These are phyloP conservation scores for Batrachochytrium dendrobatidis DNA, from an alignment of 371 early-diverging fungal genomes.

Conservation along the genomic window DNA sequence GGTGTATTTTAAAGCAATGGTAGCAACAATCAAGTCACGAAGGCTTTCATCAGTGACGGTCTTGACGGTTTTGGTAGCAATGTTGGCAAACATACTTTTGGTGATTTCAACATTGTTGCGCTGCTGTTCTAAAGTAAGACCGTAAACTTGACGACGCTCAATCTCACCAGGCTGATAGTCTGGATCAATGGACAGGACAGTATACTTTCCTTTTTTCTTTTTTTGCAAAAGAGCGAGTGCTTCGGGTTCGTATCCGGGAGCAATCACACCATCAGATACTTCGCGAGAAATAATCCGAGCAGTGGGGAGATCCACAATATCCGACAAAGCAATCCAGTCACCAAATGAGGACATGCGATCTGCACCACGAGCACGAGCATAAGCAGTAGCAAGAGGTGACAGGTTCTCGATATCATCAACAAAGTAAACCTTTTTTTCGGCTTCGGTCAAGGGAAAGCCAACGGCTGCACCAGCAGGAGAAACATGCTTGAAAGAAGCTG, in stretches of 20 bases:
- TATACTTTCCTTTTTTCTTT: slow-evolving; percentile 97
- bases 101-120: slow-evolving; percentile 79
- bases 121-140: slow-evolving; percentile 81
- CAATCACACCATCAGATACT: slow-evolving; percentile 94
- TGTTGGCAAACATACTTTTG: slow-evolving; percentile 64
- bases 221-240: slow-evolving; percentile 84
- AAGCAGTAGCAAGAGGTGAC: slow-evolving; percentile 40
- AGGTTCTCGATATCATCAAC: slow-evolving; percentile 74
- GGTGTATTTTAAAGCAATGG: slow-evolving; percentile 95
- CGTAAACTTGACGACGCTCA: slow-evolving; percentile 93
- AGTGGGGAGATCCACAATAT: slow-evolving; percentile 83
- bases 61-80: slow-evolving; percentile 73
- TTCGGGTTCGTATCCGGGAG: slow-evolving; percentile 79
- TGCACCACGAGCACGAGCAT: slow-evolving; percentile 59
- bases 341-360: slow-evolving; percentile 98
- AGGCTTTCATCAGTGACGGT: slow-evolving; percentile 62
- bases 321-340: slow-evolving; percentile 92
- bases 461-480: slow-evolving; percentile 97
- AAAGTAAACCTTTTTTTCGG: slow-evolving; percentile 83
- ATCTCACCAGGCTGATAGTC: slow-evolving; percentile 72
- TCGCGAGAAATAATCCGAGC: slow-evolving; percentile 91
- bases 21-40: slow-evolving; percentile 88
- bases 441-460: slow-evolving; percentile 69
- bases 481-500: slow-evolving; percentile 98
- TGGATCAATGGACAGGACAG: slow-evolving; percentile 87